Conservation (phyloP, 1,284 basidiomycete species). For the Cryptococcus sp. region DNA sequence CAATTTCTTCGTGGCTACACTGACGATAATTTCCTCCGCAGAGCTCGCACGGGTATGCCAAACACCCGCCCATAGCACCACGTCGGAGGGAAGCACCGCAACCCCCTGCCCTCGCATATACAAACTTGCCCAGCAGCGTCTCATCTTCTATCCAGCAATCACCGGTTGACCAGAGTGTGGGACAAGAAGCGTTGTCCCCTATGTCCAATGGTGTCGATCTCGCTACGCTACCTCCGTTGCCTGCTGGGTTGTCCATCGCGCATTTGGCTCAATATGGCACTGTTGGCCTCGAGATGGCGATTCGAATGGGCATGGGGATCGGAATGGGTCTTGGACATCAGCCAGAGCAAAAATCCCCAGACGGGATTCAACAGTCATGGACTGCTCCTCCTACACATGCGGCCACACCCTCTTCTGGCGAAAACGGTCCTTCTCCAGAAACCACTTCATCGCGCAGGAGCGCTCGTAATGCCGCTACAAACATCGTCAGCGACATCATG, state of each 20-base stretch:
- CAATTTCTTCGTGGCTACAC: neutral
- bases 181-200: conserved; percentile 9
- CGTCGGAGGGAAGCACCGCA: conserved; percentile 26
- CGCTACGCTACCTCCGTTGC: conserved; percentile 44
- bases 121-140: no score
- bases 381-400: conserved; percentile 1
- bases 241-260: conserved; percentile 47
- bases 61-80: conserved; percentile 20
- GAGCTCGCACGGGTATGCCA: conserved; percentile 9
- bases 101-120: conserved; percentile 16
- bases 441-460: conserved; percentile 2
- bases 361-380: neutral
- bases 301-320: conserved; percentile 55
- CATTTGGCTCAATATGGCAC: conserved; percentile 48
- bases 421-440: conserved; percentile 18
- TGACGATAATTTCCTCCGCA: neutral
- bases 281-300: conserved; percentile 53
- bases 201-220: conserved; percentile 19
- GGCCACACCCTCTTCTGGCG: conserved; percentile 14
- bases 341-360: conserved; percentile 6
- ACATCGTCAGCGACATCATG: conserved; percentile 47
- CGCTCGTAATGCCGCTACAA: conserved; percentile 8
- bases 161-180: conserved; percentile 8
- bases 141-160: neutral
- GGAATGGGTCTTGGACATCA: conserved; percentile 47